These are phyloP conservation scores for Epichloe scottii DNA, from an alignment of 2,329 filamentous ascomycete genomes.

Conservation along the genomic window DNA sequence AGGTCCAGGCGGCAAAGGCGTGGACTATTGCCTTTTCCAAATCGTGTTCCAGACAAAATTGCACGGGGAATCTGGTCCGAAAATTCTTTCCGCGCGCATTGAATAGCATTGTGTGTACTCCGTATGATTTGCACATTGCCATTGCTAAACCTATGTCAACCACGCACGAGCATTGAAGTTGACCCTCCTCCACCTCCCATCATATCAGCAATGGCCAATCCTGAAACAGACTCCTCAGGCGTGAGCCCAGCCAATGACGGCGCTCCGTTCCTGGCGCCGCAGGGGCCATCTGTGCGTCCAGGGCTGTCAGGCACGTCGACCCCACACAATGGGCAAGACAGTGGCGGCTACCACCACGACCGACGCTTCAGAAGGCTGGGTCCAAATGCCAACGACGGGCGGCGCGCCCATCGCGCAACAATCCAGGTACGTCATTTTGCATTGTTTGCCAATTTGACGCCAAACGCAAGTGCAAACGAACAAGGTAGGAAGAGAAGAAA, in stretches of 20 bases:
- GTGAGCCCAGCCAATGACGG: constrained; percentile 5
- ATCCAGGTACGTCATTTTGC: constrained; percentile 2
- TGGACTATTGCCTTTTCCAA: neutral
- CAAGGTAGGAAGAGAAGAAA: too few relatives aligned
- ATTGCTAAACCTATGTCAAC: neutral
- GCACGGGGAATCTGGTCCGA: neutral
- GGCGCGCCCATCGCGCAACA: neutral
- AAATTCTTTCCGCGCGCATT: too few relatives aligned
- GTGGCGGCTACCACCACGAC: constrained; percentile 1
- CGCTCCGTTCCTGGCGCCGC: constrained; percentile 1
- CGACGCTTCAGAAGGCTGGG: neutral
- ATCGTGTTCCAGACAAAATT: neutral
- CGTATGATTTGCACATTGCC: neutral
- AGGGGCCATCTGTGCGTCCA: neutral
- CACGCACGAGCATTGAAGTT: too few relatives aligned
- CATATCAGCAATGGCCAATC: neutral
- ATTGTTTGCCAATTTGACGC: neutral
- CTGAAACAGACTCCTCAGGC: constrained; percentile 2
- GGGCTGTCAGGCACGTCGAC: neutral
- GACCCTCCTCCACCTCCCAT: neutral
- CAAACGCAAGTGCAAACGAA: neutral
- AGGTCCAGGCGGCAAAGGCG: neutral
- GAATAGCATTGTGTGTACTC: neutral
- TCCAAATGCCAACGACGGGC: constrained; percentile 1
- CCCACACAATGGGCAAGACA: neutral